A percentile compares a stretch with the other conserved stretches of the same genome.
These are phyloP conservation scores for Gynostemma pentaphyllum DNA, from an alignment of 306 rosid species.

Conservation along the genomic window DNA sequence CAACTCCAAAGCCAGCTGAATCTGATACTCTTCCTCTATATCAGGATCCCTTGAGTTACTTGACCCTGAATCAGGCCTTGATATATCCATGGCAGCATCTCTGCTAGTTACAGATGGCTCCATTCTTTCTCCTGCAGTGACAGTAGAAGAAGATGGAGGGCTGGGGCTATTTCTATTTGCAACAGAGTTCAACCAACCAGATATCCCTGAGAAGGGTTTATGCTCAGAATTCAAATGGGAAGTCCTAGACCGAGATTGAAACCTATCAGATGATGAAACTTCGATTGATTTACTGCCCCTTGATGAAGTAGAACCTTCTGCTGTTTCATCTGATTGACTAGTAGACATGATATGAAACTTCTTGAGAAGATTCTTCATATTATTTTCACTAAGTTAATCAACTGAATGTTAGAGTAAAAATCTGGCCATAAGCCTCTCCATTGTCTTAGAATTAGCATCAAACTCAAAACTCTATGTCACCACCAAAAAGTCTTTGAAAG, in stretches of 20 bases:
- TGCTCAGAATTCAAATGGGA: constrained; percentile 39
- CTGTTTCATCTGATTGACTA: constrained; percentile 38
- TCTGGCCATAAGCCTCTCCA: constrained; percentile 56
- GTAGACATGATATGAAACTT: constrained; percentile 68
- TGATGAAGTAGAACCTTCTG: constrained; percentile 56
- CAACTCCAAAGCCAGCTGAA: constrained; percentile 75
- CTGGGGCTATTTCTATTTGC: constrained; percentile 41
- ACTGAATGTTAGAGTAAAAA: constrained; percentile 35
- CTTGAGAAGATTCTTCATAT: constrained; percentile 88
- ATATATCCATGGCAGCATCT: constrained; percentile 45
- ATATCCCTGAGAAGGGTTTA: constrained; percentile 55
- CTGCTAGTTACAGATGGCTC: constrained; percentile 39
- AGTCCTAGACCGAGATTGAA: constrained; percentile 21
- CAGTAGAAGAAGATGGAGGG: constrained; percentile 38
- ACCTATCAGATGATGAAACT: constrained; percentile 43
- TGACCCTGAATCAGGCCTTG: constrained; percentile 49
- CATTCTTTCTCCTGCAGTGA: constrained; percentile 32
- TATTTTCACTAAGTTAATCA: constrained; percentile 23
- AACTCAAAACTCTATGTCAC: constrained; percentile 27
- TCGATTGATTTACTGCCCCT: constrained; percentile 39
- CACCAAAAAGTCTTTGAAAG: constrained; percentile 16
- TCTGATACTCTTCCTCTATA: constrained; percentile 86
- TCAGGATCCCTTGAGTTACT: constrained; percentile 71
- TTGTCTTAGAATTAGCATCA: constrained; percentile 58
- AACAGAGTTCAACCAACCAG: constrained; percentile 69